Base-by-base conservation (phyloP, 352 stramenopile species). In the Phytophthora capsici region DNA sequence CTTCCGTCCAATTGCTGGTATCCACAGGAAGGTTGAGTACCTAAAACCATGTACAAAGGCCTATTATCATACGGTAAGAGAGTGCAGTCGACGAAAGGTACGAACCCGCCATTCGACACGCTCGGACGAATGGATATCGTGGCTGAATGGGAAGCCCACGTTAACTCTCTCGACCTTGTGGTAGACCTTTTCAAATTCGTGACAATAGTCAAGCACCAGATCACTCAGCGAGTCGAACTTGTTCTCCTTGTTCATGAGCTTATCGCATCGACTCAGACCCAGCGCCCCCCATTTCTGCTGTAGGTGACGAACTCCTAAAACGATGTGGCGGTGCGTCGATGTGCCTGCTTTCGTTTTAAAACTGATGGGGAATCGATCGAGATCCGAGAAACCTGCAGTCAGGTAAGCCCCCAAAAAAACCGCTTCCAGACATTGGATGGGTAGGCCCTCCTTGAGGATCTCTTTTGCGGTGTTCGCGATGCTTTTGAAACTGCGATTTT, bases 401-500 rank as follows among this genome's bases (percentile, higher is more conserved):
- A 97, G 63, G 43, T 95, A 95, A 6, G 83, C 78, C 3, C 67
- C 85, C 12, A 97, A 66, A 47, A 97, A 97, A 4, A 97, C 86
- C 2, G 85, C 89, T 73, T 97, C 89, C 7, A 97, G 77, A 66
- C 88, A 97, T 58, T 96, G 88, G 47, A 96, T 97, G 22, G 89
- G 87, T 17, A 97, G 62, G n/a, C 79, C 71, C 23, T 97, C 84
- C 43, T 78, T 80, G 20, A 92, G 65, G 45, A 96, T 97, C 13
- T 96, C 88, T 53, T 95, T 94, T 3, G 89, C 89, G 0, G 88
- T 96, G 25, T 80, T 86, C 5, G 86, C 84, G 19, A 97, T 90
- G 43, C 86, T 94, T 66, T 96, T 95, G 64, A 94, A 92, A 62
- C 88, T 95, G 20, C 87, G 83, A 55, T 97, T 92, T 51, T 96